These are phyloP conservation scores for Ganoderma meredithae DNA, from an alignment of 1,284 basidiomycete species.

Conservation along the genomic window DNA sequence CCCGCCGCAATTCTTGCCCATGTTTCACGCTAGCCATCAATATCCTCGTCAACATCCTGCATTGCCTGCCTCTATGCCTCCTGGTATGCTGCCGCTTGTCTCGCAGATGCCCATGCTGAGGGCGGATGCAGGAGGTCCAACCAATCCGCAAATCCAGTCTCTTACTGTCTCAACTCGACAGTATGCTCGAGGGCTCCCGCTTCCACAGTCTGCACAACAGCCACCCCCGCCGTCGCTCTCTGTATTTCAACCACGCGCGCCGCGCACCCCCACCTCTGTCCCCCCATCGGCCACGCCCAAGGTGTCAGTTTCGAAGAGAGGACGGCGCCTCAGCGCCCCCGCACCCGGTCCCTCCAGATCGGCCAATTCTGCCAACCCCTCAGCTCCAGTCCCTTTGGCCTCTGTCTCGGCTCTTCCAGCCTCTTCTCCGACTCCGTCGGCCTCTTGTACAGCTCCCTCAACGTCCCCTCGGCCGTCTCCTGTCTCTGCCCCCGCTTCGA, in stretches of 20 bases:
- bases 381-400: neutral
- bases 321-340: neutral
- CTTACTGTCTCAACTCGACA: neutral
- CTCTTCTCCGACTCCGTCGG: too few relatives aligned
- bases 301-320: neutral
- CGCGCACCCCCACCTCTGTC: neutral
- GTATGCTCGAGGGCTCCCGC: neutral
- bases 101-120: neutral
- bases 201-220: neutral
- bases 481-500: too few relatives aligned
- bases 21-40: neutral
- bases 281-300: neutral
- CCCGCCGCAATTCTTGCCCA: neutral
- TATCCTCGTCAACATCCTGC: neutral
- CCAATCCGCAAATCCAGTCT: neutral
- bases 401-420: neutral
- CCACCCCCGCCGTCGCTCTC: neutral
- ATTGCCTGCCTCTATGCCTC: neutral
- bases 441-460: too few relatives aligned
- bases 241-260: neutral
- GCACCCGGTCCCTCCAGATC: neutral
- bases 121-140: neutral
- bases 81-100: neutral
- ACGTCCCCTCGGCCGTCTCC: too few relatives aligned
- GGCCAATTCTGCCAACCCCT: neutral